These are phyloP conservation scores for Hypericum androsaemum DNA, from an alignment of 345 rosid genomes.

Conservation along the genomic window DNA sequence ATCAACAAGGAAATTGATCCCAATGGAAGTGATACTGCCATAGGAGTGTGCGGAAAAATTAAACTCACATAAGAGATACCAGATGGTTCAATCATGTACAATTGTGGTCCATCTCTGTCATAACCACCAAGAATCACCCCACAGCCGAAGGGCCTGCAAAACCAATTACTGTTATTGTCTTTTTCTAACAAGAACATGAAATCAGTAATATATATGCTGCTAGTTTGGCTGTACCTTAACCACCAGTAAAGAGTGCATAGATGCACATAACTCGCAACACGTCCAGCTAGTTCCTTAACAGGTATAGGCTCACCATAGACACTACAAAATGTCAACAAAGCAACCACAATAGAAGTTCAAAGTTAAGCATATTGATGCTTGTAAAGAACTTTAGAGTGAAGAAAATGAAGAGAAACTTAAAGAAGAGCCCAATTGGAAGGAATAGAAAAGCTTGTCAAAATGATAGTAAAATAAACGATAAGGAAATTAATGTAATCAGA, in stretches of 20 bases:
- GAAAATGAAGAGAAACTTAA: too few species aligned
- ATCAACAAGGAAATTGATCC: neutral
- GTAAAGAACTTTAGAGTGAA: neutral
- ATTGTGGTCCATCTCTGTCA: conserved; percentile 94
- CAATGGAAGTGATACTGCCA: neutral
- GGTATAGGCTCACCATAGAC: conserved; percentile 84
- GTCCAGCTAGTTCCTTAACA: conserved; percentile 87
- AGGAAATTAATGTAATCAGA: too few species aligned
- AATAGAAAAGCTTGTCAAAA: too few species aligned
- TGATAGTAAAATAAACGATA: too few species aligned
- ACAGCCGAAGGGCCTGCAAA: conserved; percentile 85
- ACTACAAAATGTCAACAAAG: conserved; percentile 26
- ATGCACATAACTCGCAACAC: conserved; percentile 96
- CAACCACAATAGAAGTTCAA: neutral
- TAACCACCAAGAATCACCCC: conserved; percentile 97
- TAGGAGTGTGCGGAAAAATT: neutral
- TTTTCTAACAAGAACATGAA: neutral
- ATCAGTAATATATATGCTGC: neutral
- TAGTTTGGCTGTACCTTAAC: conserved; percentile 55
- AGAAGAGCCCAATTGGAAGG: too few species aligned
- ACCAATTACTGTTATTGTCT: conserved; percentile 5
- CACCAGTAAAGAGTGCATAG: conserved; percentile 97
- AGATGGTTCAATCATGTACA: conserved; percentile 96
- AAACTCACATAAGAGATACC: conserved; percentile 86
- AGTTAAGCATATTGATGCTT: neutral